Conservation (phyloP, 2,329 filamentous ascomycete species). For the Ophiocordyceps australis region DNA sequence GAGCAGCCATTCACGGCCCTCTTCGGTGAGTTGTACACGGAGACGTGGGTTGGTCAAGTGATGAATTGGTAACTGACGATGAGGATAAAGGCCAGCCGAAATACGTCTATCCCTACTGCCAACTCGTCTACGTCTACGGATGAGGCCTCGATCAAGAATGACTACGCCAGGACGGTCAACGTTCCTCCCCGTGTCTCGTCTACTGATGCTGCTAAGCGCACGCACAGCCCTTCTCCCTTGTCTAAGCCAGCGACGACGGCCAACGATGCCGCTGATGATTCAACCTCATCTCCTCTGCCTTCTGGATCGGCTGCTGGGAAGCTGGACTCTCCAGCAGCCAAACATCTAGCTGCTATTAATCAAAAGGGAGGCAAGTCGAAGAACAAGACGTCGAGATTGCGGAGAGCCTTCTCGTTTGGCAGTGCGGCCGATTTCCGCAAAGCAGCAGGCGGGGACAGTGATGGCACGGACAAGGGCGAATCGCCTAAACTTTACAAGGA, state of each 20-base stretch:
- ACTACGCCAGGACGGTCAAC: constrained; percentile 35
- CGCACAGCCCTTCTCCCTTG: constrained; percentile 51
- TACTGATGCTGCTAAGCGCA: constrained; percentile 47
- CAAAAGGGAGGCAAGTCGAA: constrained; percentile 63
- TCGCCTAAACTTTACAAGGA: constrained; percentile 47
- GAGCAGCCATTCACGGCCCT: constrained; percentile 40
- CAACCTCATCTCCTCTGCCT: constrained; percentile 15
- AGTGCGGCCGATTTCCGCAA: constrained; percentile 81
- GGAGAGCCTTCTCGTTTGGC: constrained; percentile 90
- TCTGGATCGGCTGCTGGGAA: constrained; percentile 16
- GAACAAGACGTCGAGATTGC: constrained; percentile 71
- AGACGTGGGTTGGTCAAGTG: too few relatives aligned
- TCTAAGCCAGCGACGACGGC: constrained; percentile 53
- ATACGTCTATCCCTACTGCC: constrained; percentile 29
- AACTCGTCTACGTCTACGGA: constrained; percentile 33
- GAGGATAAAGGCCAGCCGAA: too few relatives aligned
- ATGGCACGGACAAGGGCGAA: constrained; percentile 14
- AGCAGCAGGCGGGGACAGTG: constrained; percentile 45
- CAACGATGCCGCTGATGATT: constrained; percentile 27
- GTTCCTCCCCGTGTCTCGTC: constrained; percentile 45
- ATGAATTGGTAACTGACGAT: too few relatives aligned
- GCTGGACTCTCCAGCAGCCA: constrained; percentile 52
- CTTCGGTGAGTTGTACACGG: constrained; percentile 38
- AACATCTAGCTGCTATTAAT: constrained; percentile 73
- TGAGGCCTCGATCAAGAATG: constrained; percentile 27